phyloP scores from a whole-genome alignment of 345 rosid species.

The Citrus mangshanensis region DNA sequence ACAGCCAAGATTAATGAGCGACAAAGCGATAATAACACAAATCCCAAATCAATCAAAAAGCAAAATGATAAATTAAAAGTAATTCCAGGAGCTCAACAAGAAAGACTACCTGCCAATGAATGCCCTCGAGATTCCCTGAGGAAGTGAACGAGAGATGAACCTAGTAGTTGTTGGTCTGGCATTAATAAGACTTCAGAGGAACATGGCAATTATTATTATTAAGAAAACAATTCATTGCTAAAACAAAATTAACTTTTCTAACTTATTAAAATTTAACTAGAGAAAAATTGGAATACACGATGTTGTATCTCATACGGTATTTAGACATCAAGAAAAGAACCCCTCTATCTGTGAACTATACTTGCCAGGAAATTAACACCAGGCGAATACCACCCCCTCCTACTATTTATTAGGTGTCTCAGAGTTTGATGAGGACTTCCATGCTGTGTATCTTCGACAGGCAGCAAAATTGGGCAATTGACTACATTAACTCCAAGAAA shows the following conservation, averaged over 20 bases:
- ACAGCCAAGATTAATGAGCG: not conserved
- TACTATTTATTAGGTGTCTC: not conserved
- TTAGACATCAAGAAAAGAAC: not conserved
- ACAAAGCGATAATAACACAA: not conserved
- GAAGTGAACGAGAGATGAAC: slow-evolving; percentile 78
- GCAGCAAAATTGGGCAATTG: slow-evolving; percentile 22
- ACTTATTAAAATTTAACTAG: no score
- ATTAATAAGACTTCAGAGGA: not conserved
- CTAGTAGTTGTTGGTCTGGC: slow-evolving; percentile 93
- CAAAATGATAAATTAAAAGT: not conserved
- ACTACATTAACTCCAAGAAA: not conserved
- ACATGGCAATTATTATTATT: no score
- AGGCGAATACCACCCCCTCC: not conserved
- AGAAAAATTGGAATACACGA: not conserved
- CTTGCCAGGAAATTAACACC: not conserved
- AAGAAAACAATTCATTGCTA: no score
- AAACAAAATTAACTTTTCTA: no score
- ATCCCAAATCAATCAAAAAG: not conserved
- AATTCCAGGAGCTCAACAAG: not conserved
- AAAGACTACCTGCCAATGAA: slow-evolving; percentile 87
- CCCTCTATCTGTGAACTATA: not conserved
- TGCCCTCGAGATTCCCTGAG: slow-evolving; percentile 84
- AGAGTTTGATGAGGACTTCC: not conserved
- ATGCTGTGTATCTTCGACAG: not conserved
- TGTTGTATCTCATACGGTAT: no score